Conservation (phyloP, 345 rosid species). For the Erucastrum elatum region DNA sequence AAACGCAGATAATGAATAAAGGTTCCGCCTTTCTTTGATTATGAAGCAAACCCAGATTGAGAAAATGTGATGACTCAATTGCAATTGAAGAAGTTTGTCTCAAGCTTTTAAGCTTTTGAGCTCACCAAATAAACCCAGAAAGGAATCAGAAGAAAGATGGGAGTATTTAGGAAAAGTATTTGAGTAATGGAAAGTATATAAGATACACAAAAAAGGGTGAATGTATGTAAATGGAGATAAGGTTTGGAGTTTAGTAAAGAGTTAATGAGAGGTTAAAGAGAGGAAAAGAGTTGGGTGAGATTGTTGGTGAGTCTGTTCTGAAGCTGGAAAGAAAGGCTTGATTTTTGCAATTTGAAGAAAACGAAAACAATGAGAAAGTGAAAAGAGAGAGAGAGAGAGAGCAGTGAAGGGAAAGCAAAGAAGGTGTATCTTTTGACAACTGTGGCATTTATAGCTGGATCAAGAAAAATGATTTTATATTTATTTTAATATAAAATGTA, state of each 20-base stretch:
- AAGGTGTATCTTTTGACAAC: constrained; percentile 28
- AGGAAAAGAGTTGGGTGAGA: constrained; percentile 44
- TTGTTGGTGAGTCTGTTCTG: constrained; percentile 59
- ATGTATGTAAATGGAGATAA: constrained; percentile 8
- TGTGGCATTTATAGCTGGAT: constrained; percentile 50
- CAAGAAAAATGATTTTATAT: neutral
- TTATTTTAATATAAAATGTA: neutral
- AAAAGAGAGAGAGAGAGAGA: constrained; percentile 32
- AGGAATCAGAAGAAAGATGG: constrained; percentile 35
- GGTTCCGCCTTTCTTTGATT: constrained; percentile 37
- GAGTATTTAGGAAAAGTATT: constrained; percentile 23
- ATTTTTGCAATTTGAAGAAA: constrained; percentile 80
- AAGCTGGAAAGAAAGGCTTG: constrained; percentile 77
- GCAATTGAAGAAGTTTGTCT: constrained; percentile 28
- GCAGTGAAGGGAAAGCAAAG: constrained; percentile 58
- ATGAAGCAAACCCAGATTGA: constrained; percentile 39
- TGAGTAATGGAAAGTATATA: neutral
- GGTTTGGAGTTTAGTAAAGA: constrained; percentile 18
- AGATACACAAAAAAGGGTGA: neutral
- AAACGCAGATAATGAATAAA: constrained; percentile 34
- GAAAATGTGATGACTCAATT: constrained; percentile 40
- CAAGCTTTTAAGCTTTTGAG: constrained; percentile 12
- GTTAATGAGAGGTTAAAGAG: constrained; percentile 3
- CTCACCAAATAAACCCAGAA: constrained; percentile 14
- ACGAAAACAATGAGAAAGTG: constrained; percentile 31